Conservation (phyloP, 2,329 filamentous ascomycete genomes). For the Fusarium luffae region DNA sequence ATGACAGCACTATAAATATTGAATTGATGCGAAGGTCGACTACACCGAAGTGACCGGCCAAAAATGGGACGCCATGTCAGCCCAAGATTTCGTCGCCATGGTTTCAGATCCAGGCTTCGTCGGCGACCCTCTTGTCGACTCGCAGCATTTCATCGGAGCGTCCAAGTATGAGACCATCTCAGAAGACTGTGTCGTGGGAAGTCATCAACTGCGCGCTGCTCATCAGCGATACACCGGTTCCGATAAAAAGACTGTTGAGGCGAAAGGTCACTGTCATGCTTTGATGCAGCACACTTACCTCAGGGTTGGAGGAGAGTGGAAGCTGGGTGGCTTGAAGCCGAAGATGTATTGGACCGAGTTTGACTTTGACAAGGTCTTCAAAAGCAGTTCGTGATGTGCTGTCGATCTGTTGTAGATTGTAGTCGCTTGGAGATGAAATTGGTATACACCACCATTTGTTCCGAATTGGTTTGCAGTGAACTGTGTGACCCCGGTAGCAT, state of each 20-base stretch:
- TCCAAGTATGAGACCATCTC: not conserved
- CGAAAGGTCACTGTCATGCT: not conserved
- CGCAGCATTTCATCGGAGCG: constrained; percentile 10
- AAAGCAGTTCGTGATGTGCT: not conserved
- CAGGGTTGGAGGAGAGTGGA: constrained; percentile 3
- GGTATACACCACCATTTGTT: not conserved
- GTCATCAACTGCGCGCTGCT: constrained; percentile 7
- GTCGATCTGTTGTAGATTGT: fast-evolving
- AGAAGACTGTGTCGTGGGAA: not conserved
- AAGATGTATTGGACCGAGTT: constrained; percentile 9
- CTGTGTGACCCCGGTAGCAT: not conserved
- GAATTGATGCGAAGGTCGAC: not conserved
- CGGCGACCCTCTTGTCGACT: not conserved
- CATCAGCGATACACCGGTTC: constrained; percentile 5
- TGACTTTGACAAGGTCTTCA: constrained; percentile 10
- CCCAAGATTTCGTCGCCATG: constrained; percentile 11
- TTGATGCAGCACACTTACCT: constrained; percentile 12
- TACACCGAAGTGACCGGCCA: not conserved
- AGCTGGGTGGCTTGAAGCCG: constrained; percentile 1
- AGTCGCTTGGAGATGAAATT: not conserved
- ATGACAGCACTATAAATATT: not conserved
- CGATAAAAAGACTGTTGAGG: constrained; percentile 1
- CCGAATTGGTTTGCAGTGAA: not conserved
- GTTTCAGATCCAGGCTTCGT: not conserved
- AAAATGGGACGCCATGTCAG: constrained; percentile 3